Evolutionary conservation across 345 rosid genomes (phyloP).

Genomic region (Excoecaria agallocha): DNA sequence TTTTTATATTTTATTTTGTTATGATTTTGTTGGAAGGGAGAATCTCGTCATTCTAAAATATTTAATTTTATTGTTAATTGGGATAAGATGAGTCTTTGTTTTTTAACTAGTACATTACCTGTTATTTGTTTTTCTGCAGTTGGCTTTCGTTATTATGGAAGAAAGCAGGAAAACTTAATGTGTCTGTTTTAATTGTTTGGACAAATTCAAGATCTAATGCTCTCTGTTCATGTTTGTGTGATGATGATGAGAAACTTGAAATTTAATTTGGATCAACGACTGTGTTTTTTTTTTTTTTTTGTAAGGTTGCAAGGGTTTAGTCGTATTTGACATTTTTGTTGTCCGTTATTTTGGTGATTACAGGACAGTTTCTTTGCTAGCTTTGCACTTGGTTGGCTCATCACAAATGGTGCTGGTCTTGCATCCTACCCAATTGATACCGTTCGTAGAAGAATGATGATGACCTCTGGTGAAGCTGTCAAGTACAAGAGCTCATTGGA

Average conservation of each 20-base stretch:
- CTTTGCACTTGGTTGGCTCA: conserved; percentile 37
- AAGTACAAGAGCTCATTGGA: conserved; percentile 34
- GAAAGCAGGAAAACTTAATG: neutral
- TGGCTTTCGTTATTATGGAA: neutral
- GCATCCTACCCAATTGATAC: conserved; percentile 39
- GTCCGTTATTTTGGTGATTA: neutral
- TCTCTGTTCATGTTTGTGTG: neutral
- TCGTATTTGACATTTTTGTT: neutral
- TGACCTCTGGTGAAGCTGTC: conserved; percentile 42
- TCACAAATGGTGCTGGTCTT: conserved; percentile 37
- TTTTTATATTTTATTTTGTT: neutral
- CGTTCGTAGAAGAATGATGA: conserved; percentile 42
- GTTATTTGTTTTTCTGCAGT: neutral
- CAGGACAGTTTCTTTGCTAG: conserved; percentile 39
- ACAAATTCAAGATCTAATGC: neutral
- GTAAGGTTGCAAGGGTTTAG: neutral
- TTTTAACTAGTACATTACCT: neutral
- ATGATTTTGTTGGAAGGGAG: neutral
- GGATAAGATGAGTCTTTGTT: neutral
- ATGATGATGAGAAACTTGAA: neutral
- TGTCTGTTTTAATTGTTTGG: neutral
- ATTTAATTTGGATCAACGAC: neutral
- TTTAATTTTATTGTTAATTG: neutral
- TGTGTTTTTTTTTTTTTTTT: neutral
- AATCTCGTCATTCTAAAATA: neutral